These are phyloP conservation scores for Malus hybrid DNA, from an alignment of 331 rosid species.

Conservation along the genomic window DNA sequence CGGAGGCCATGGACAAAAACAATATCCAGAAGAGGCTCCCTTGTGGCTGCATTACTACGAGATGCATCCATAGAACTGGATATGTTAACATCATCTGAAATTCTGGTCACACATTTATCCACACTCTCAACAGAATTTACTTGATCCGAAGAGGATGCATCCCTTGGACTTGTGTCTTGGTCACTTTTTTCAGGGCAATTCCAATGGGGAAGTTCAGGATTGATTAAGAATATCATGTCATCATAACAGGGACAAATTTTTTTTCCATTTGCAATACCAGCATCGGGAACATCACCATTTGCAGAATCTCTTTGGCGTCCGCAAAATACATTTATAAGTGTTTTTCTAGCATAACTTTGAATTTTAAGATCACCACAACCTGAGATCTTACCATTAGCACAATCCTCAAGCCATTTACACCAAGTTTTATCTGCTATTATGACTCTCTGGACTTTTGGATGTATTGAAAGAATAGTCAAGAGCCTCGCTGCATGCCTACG, in stretches of 20 bases:
- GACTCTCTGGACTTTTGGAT: conserved; percentile 63
- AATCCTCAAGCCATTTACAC: conserved; percentile 86
- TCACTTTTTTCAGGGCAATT: conserved; percentile 39
- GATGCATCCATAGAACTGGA: conserved; percentile 33
- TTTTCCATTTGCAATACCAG: conserved; percentile 24
- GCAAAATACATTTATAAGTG: conserved; percentile 62
- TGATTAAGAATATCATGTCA: conserved; percentile 72
- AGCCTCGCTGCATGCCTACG: conserved; percentile 90
- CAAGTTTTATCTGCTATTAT: conserved; percentile 54
- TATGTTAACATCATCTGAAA: conserved; percentile 25
- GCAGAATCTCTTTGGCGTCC: conserved; percentile 30
- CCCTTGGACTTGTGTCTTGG: conserved; percentile 21
- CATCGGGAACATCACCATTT: conserved; percentile 25
- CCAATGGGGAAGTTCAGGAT: conserved; percentile 90
- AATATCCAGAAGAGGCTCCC: conserved; percentile 47
- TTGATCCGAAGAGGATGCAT: conserved; percentile 13
- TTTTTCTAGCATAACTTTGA: conserved; percentile 86
- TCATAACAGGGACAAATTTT: conserved; percentile 62
- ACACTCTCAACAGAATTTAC: conserved; percentile 22
- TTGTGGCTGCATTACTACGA: conserved; percentile 13
- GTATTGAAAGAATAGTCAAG: conserved; percentile 78
- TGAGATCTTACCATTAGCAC: conserved; percentile 78
- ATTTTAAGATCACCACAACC: conserved; percentile 87
- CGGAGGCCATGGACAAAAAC: conserved; percentile 94
- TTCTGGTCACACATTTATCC: conserved; percentile 17